Evolutionary conservation across 2,329 filamentous ascomycete species (phyloP), one percentile per base, ranked within the genome.

Genomic region (Hortaea sp.): DNA sequence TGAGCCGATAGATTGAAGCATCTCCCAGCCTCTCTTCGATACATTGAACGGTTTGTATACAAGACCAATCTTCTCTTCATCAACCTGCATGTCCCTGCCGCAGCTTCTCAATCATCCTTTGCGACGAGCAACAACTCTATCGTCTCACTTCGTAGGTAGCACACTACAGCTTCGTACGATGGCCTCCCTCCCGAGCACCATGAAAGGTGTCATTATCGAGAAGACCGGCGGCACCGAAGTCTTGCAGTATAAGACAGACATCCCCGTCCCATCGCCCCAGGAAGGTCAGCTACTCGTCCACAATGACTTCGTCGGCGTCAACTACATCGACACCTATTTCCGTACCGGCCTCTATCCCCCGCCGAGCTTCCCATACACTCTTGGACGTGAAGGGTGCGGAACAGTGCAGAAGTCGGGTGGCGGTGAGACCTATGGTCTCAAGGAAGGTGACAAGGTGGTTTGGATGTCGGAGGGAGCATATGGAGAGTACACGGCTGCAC

Each of bases 241-340:
- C 20, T 69, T 90, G 13, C 70, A 88, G 59, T 80, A 83, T 66
- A 82, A 76, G 58, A 79, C 78, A 12, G 78, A 87, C 59, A 64
- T 88, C 3, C 81, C 84, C 5, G 78, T 94, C 1, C 86, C 88
- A 0, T 69, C 73, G 42, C 77, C 76, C 2, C 71, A 77, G 32
- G 77, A 82, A n/a, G 82, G 80, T 48, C 75, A 94, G 55, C 67
- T 95, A 20, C 76, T 95, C 4, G 78, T 95, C 48, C 84, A 83
- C 67, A 94, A 94, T 66, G 78, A 82, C 53, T 85, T 78, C 62
- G 74, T 84, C 42, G 89, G 88, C 49, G 72, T 95, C 50, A 95
- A 95, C 69, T 95, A 78, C 69, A 94, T 95, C 59, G 89, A 95
- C 67, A 94, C 78, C 75, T 94, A 95, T 69, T 94, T 89, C 76